Percentiles rank a stretch among this genome's conserved stretches.
Conservation (phyloP, 306 rosid genomes). For the Rosa lucieae region DNA sequence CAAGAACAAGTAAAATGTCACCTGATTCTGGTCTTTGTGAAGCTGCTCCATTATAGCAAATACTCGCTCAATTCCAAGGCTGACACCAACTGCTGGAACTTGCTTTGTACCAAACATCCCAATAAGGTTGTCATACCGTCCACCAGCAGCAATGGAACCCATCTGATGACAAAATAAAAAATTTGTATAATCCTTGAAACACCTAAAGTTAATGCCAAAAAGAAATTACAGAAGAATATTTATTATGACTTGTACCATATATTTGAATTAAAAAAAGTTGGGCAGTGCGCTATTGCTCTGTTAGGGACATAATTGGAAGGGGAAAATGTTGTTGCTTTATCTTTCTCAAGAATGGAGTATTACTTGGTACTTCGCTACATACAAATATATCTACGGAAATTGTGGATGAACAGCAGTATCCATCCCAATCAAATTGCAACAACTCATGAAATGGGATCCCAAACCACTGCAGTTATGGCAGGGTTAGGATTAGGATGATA, state of each 20-base stretch:
- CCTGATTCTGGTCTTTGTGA: constrained; percentile 73
- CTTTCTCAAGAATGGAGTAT: background rate
- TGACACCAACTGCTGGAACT: constrained; percentile 92
- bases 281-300: background rate
- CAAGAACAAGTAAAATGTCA: constrained; percentile 21
- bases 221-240: background rate
- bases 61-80: constrained; percentile 96
- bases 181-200: background rate
- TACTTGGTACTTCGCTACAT: background rate
- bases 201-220: background rate
- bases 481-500: background rate
- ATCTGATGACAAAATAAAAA: constrained; percentile 46
- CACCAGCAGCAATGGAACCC: constrained; percentile 96
- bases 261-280: background rate
- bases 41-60: constrained; percentile 85
- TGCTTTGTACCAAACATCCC: constrained; percentile 90
- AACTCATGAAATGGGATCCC: constrained; percentile 1
- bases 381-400: background rate
- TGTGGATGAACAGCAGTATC: background rate
- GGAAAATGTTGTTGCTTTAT: background rate
- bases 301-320: background rate
- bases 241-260: background rate
- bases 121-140: constrained; percentile 88
- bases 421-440: background rate
- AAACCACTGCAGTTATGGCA: background rate